Evolutionary conservation across 768 basidiomycete species (phyloP), one percentile per base, ranked within the genome.

Genomic region (Cystofilobasidium ferigula): DNA sequence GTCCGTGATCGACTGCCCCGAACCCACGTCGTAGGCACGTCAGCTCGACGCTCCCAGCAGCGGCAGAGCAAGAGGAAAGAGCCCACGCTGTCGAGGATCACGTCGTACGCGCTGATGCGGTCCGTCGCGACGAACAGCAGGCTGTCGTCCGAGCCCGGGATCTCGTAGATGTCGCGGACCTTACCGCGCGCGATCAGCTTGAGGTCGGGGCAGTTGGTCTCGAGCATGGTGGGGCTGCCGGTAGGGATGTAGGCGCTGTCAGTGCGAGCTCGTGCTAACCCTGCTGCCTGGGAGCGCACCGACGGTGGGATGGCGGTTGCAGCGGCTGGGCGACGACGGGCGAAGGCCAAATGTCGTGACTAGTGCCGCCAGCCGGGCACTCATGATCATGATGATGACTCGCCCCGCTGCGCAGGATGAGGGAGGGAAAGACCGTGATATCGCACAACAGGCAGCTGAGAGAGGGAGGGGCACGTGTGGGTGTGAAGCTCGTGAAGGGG

Each of bases 41-140:
- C n/a, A n/a, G n/a, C n/a, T n/a, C 38, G 35, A 42, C 18, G 34
- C 20, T 22, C 42, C 26, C 38, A 47, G 61, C 18, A 13, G 22
- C 14, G 36, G 14, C 36, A 38, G 38, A 40, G 58, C 22, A n/a
- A 24, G 40, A 16, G 13, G 24, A 30, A 8, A 1, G 35, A 64
- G 80, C 89, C 72, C 74, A 97, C 94, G 77, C 94, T 91, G 74
- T 84, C 84, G 69, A 99, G 82, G 73, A 98, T 86, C 71, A 95
- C 87, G 80, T 99, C 94, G 79, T 89, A 98, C 0, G 93, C 93
- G 24, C 89, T 94, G 74, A 98, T 94, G 69, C 95, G 82, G 78
- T 99, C 95, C 13, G 88, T 86, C 14, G 94, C 93, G 65, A 98
- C 86, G 74, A 98, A 98, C 47, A 99, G 82, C 24, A 99, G 82